phyloP scores from a whole-genome alignment of 179 eudicot species.

The Spinacia oleracea region DNA sequence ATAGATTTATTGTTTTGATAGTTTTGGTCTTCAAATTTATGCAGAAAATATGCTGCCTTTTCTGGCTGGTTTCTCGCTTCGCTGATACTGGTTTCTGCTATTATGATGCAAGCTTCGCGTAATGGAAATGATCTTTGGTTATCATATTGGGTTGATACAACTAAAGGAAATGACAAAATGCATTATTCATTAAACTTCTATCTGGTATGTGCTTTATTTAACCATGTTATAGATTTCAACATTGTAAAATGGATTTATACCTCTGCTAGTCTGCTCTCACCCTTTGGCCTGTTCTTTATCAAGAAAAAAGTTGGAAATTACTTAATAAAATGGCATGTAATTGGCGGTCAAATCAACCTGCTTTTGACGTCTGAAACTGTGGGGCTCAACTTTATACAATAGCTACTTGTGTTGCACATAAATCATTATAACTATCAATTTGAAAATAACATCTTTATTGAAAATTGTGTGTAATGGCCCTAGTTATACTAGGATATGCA shows the following conservation, averaged over 20 bases:
- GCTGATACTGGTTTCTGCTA: constrained; percentile 67
- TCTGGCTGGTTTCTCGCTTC: constrained; percentile 73
- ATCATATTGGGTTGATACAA: constrained; percentile 92
- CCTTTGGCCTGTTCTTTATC: constrained; percentile 1
- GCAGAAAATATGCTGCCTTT: constrained; percentile 91
- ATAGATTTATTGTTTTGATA: background rate
- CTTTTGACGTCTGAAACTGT: background rate
- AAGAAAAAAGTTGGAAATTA: background rate
- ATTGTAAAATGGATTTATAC: background rate
- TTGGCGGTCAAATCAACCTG: background rate
- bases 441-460: background rate
- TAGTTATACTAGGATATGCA: background rate
- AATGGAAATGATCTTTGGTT: constrained; percentile 97
- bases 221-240: background rate
- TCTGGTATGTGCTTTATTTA: constrained; percentile 49
- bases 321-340: background rate
- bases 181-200: constrained; percentile 56
- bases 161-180: constrained; percentile 42
- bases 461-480: background rate
- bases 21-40: constrained; percentile 8
- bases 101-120: constrained; percentile 94
- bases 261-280: constrained; percentile 3
- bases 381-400: background rate
- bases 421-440: background rate
- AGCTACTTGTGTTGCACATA: background rate